Evolutionary conservation across 2,329 filamentous ascomycete species (phyloP).

Genomic region (Diplodia corticola): DNA sequence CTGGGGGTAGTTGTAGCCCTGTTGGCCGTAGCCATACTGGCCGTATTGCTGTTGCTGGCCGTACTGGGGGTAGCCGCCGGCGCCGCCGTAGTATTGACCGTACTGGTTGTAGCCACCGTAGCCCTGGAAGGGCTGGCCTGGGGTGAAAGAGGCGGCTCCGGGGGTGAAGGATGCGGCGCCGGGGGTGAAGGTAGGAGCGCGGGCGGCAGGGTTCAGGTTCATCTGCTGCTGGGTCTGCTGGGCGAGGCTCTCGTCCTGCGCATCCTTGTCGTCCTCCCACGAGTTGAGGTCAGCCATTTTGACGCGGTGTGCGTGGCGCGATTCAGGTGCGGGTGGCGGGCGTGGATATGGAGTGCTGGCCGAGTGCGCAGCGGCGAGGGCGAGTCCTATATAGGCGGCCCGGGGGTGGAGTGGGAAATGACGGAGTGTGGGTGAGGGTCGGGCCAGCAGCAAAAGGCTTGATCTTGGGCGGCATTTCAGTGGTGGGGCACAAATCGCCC

Average conservation of each 20-base stretch:
- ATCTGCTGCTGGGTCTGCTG: conserved; percentile 74
- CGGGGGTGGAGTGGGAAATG: neutral
- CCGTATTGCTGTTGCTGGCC: conserved; percentile 54
- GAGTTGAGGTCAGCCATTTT: conserved; percentile 87
- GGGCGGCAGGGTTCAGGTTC: conserved; percentile 64
- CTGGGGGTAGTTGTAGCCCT: conserved; percentile 28
- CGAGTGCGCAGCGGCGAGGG: neutral
- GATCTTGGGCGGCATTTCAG: conserved; percentile 19
- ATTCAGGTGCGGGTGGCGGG: neutral
- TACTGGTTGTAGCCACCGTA: conserved; percentile 44
- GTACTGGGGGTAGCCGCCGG: conserved; percentile 28
- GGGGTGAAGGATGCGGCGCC: conserved; percentile 70
- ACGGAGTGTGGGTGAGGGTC: neutral
- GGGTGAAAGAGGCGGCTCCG: conserved; percentile 68
- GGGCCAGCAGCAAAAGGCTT: conserved; percentile 13
- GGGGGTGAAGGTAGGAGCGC: conserved; percentile 70
- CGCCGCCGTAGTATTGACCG: conserved; percentile 40
- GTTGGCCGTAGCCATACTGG: conserved; percentile 52
- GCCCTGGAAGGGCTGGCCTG: conserved; percentile 66
- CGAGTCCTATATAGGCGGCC: neutral
- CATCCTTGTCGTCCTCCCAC: conserved; percentile 83
- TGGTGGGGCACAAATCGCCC: conserved; percentile 17
- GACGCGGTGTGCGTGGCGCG: conserved; percentile 24
- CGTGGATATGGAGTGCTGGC: neutral
- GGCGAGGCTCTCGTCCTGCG: conserved; percentile 74